Evolutionary conservation across 768 basidiomycete genomes (phyloP), one percentile per base, ranked within the genome.

Genomic region (Auricularia auricula-judae): DNA sequence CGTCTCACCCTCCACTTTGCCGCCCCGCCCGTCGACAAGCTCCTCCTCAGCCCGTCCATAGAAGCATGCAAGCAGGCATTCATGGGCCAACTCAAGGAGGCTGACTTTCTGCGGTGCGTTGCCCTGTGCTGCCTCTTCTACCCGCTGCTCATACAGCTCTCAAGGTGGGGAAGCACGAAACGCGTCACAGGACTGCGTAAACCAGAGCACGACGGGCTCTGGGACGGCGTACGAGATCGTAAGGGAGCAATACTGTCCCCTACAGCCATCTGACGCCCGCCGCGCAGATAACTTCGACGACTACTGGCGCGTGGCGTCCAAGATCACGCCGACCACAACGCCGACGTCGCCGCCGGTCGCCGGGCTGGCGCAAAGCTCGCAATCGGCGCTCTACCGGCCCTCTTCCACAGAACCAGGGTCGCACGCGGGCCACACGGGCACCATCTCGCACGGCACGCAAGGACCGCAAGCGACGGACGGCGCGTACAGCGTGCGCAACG

Each of bases 141-240:
- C 2, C 8, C 53, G 18, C 11, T n/a, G 8, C 53, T 54, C 53
- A n/a, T 18, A 3, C 18, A 14, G 12, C 12, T 7, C 39, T 7
- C 10, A 8, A 54, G 53, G 59, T 98, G 94, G 93, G 92, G 97
- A 1, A 97, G 89, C 75, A 95, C 93, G 21, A 92, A 93, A 72
- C 84, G 93, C 42, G 92, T 98, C 78, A 98, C 93, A 1, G 85
- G 90, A 18, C 80, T 99, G 39, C 78, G 93, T 63, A 92, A 94
- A 74, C 85, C 83, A 33, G 96, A 98, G 71, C 91, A 98, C 72
- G 97, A 99, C 72, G 93, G 88, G 0, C 84, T 98, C 64, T 99
- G 97, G 97, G 93, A 97, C 70, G 94, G 94, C 7, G 89, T 99
- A 67, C 88, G 88, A 77, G 89, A 93, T 70, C 92, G 96, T 98